phyloP scores from a whole-genome alignment of 176 grass and related monocot genomes.

The Ensete ventricosum region DNA sequence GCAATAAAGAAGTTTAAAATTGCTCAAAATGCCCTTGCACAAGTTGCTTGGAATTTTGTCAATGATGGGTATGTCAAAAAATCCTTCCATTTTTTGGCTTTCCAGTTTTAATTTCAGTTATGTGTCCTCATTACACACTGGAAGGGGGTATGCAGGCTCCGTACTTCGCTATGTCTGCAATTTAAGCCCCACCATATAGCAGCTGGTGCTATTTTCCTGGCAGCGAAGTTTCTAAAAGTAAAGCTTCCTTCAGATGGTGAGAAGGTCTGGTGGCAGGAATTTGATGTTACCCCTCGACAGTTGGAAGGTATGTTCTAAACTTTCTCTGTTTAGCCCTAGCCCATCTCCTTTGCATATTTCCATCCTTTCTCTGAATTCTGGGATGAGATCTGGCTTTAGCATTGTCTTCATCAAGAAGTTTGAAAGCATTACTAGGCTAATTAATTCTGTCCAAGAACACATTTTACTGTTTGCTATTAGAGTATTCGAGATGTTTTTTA shows the following conservation, averaged over 20 bases:
- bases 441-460: not conserved
- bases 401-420: not conserved
- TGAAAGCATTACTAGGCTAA: not conserved
- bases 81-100: not conserved
- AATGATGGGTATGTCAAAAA: constrained; percentile 51
- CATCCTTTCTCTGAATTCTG: not conserved
- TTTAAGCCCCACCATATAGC: constrained; percentile 72
- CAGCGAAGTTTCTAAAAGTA: constrained; percentile 53
- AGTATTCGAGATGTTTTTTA: too few species aligned
- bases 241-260: constrained; percentile 47
- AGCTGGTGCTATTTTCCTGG: constrained; percentile 53
- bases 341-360: not conserved
- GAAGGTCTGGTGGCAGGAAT: constrained; percentile 71
- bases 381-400: not conserved
- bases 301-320: constrained; percentile 49
- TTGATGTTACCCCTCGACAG: constrained; percentile 59
- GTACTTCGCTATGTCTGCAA: constrained; percentile 61
- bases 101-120: not conserved
- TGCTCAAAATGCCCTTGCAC: constrained; percentile 42
- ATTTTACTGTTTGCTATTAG: too few species aligned
- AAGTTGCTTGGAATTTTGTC: constrained; percentile 86
- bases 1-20: constrained; percentile 58
- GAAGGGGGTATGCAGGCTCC: constrained; percentile 43
- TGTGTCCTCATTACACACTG: constrained; percentile 3
- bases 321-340: not conserved